Base-by-base conservation (phyloP, 164 flowering plant genomes). In the Chimonanthus praecox region DNA sequence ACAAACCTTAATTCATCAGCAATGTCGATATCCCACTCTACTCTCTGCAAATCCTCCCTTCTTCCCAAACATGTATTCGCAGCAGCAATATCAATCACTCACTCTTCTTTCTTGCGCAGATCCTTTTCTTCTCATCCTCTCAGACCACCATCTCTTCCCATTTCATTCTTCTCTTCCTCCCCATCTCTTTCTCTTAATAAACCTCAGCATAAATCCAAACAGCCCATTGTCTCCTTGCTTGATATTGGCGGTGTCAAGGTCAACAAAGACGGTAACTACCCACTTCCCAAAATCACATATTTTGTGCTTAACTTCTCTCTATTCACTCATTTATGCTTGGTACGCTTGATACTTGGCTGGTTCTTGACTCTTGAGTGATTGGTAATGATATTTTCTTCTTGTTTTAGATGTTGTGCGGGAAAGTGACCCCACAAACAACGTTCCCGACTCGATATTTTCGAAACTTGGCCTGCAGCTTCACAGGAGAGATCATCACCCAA, bases 381-480 rank as follows among this genome's bases (percentile, higher is more conserved):
- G 46, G 66, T 66, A 16, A 44, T 46, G 48, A 10, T 33, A 10
- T 66, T 15, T 33, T 68, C 74, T 20, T 49, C 4, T 11, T 50
- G 47, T 72, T 78, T 75, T 74, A 92, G 99, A 92, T 86, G 87
- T 95, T 70, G 93, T 92, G 80, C 85, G 84, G 80, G 90, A 92
- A n/a, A 49, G 49, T 80, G 99, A 91, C 44, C 93, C 97, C 6
- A 89, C 97, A 49, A 94, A 94, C 86, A 94, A 94, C 82, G 92
- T 94, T 47, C 93, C 97, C 0, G 95, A 92, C 76, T 44, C 89
- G 2, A 88, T 93, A 78, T 93, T 90, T 74, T 70, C 94, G 1
- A 95, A 91, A 78, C 87, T 95, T 73, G 98, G 99, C 48, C 74
- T 92, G 94, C 99, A 95, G 78, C 94, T 95, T 65, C 98, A 92